phyloP scores from a whole-genome alignment of 305 asterid genomes.

The Rubia balearica region DNA sequence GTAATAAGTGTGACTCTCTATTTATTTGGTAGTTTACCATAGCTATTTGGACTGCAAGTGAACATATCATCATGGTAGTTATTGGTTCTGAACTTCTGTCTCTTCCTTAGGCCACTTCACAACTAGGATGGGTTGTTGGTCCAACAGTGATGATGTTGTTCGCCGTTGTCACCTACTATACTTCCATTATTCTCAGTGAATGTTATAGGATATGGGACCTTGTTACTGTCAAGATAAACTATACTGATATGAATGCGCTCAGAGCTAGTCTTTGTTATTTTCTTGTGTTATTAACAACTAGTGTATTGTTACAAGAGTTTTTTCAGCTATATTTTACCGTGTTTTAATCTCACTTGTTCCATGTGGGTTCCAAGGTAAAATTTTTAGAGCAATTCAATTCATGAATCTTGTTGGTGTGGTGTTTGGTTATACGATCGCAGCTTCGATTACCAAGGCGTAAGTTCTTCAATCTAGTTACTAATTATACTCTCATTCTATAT shows the following conservation, averaged over 20 bases:
- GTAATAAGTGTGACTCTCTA: too few relatives aligned
- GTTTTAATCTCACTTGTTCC: slow-evolving; percentile 9
- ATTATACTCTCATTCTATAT: not conserved
- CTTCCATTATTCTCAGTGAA: slow-evolving; percentile 66
- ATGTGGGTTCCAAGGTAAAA: slow-evolving; percentile 76
- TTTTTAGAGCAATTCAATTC: slow-evolving; percentile 89
- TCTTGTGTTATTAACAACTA: not conserved
- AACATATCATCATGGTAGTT: slow-evolving; percentile 86
- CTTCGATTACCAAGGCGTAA: slow-evolving; percentile 80
- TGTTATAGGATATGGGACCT: slow-evolving; percentile 80
- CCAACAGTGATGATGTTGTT: slow-evolving; percentile 73
- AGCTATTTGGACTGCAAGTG: slow-evolving; percentile 83
- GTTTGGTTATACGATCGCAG: slow-evolving; percentile 84
- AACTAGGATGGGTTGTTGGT: slow-evolving; percentile 91
- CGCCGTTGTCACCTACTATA: slow-evolving; percentile 81
- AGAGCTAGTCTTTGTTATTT: slow-evolving; percentile 58
- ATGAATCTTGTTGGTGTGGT: slow-evolving; percentile 86
- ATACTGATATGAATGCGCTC: slow-evolving; percentile 91
- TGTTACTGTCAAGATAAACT: slow-evolving; percentile 62
- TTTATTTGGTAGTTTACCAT: slow-evolving; percentile 26
- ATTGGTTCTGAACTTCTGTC: slow-evolving; percentile 92
- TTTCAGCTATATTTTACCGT: not conserved
- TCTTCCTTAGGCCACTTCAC: slow-evolving; percentile 90
- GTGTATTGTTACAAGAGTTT: not conserved
- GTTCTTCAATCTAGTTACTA: slow-evolving; percentile 18